Evolutionary conservation across 345 rosid genomes (phyloP).

Genomic region (Citrus hindsii): DNA sequence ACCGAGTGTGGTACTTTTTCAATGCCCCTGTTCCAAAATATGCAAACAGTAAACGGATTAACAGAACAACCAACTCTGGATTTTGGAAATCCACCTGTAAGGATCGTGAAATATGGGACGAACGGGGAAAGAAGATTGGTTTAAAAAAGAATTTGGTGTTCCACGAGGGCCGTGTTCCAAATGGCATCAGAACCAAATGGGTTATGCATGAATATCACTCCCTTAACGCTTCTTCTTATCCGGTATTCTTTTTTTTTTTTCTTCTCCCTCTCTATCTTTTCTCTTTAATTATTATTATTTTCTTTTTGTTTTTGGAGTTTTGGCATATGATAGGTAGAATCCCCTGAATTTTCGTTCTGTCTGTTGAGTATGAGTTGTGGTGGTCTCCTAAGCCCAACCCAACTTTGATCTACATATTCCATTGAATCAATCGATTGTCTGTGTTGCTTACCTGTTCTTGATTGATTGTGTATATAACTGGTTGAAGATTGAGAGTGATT

Average conservation of each 20-base stretch:
- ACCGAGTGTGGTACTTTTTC: constrained; percentile 14
- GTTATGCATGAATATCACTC: constrained; percentile 24
- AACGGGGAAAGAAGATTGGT: neutral
- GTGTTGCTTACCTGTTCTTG: neutral
- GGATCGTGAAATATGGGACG: neutral
- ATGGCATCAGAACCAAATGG: constrained; percentile 11
- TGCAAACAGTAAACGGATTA: neutral
- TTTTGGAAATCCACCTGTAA: constrained; percentile 1
- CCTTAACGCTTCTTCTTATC: neutral
- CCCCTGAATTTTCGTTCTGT: too few species aligned
- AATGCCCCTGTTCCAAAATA: constrained; percentile 1
- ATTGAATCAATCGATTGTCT: too few species aligned
- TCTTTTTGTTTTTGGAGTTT: neutral
- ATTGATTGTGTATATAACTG: neutral
- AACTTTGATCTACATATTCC: too few species aligned
- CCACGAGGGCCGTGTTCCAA: neutral
- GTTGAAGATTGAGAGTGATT: neutral
- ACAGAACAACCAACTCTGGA: neutral
- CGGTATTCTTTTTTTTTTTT: neutral
- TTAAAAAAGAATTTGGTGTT: constrained; percentile 3
- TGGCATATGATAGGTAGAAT: neutral
- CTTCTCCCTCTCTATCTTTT: too few species aligned
- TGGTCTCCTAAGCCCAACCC: too few species aligned
- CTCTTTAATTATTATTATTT: neutral
- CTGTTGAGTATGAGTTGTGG: too few species aligned